These are phyloP conservation scores for Botryotinia globosa DNA, from an alignment of 2,329 filamentous ascomycete species.

Conservation along the genomic window DNA sequence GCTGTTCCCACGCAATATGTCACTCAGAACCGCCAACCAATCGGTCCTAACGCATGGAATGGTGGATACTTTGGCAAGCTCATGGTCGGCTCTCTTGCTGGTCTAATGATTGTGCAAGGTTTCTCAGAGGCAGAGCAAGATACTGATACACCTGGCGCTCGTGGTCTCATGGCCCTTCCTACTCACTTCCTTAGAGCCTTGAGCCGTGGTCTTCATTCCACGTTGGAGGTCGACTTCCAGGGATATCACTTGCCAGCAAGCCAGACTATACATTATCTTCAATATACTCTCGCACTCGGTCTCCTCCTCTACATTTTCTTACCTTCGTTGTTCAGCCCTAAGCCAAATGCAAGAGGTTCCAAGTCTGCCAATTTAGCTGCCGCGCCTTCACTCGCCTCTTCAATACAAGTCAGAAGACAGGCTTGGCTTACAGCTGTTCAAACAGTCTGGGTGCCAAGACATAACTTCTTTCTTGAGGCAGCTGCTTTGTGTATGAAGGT, in stretches of 20 bases:
- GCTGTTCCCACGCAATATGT: conserved; percentile 41
- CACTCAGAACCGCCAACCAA: conserved; percentile 51
- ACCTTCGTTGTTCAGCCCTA: conserved; percentile 49
- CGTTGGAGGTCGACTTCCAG: conserved; percentile 47
- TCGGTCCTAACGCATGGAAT: conserved; percentile 56
- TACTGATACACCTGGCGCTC: conserved; percentile 60
- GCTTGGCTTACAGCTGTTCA: conserved; percentile 94
- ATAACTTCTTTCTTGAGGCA: conserved; percentile 82
- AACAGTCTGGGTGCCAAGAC: conserved; percentile 85
- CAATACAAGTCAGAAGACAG: conserved; percentile 79
- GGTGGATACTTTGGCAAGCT: conserved; percentile 63
- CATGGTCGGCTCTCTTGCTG: conserved; percentile 89
- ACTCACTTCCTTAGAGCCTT: conserved; percentile 53
- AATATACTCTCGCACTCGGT: conserved; percentile 52
- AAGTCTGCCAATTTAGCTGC: conserved; percentile 48
- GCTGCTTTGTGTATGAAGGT: conserved; percentile 78
- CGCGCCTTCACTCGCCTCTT: conserved; percentile 72
- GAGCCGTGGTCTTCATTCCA: conserved; percentile 45
- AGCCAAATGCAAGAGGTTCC: conserved; percentile 50
- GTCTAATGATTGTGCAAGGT: conserved; percentile 87
- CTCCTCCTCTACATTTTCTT: conserved; percentile 54
- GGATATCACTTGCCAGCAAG: conserved; percentile 51
- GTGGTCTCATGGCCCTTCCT: conserved; percentile 65
- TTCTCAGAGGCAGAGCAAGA: conserved; percentile 61
- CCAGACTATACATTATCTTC: conserved; percentile 51